phyloP scores from a whole-genome alignment of 2,329 filamentous ascomycete species.

The Aspergillus sp. region DNA sequence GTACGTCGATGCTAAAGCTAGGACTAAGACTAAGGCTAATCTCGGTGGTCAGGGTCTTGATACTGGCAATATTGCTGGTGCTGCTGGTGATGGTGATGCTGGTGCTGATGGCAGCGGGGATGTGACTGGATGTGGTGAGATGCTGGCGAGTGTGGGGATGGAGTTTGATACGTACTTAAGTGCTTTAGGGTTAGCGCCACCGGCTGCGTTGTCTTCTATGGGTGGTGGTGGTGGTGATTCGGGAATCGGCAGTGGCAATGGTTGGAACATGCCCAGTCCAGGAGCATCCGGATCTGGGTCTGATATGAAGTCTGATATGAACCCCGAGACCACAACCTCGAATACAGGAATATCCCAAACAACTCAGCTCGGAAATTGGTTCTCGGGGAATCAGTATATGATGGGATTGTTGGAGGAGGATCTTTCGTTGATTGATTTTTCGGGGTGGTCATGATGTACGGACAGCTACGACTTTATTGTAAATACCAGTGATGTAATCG shows the following conservation, averaged over 20 bases:
- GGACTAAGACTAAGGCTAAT: constrained; percentile 17
- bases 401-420: constrained; percentile 59
- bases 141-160: constrained; percentile 45
- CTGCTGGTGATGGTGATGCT: too few species aligned
- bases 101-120: too few species aligned
- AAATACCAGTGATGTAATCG: too few species aligned
- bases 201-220: neutral
- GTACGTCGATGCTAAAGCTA: constrained; percentile 56
- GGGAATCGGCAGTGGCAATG: neutral
- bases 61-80: too few species aligned
- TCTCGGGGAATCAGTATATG: constrained; percentile 57
- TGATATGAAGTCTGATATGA: too few species aligned
- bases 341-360: constrained; percentile 18
- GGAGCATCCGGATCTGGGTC: too few species aligned
- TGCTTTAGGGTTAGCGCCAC: constrained; percentile 53
- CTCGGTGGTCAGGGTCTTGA: constrained; percentile 20
- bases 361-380: constrained; percentile 56
- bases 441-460: constrained; percentile 3
- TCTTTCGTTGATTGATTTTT: constrained; percentile 21
- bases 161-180: constrained; percentile 59
- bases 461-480: too few species aligned
- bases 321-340: too few species aligned
- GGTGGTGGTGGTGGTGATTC: neutral
- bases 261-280: neutral
- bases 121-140: constrained; percentile 31